Evolutionary conservation across 2,329 filamentous ascomycete species (phyloP), one percentile per base, ranked within the genome.

Genomic region (Aspergillus intermedius): DNA sequence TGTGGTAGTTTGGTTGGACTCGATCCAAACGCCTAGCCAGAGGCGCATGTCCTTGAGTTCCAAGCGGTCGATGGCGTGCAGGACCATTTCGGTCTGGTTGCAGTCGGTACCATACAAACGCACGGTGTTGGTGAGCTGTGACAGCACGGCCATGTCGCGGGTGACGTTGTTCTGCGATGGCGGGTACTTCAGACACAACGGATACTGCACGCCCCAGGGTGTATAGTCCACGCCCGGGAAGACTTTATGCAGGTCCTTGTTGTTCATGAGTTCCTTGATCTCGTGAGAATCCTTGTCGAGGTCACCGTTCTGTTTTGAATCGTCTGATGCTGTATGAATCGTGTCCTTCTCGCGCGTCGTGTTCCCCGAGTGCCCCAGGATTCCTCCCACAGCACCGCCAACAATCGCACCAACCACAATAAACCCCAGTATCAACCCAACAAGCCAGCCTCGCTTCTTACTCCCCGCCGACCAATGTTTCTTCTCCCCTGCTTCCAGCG

Each of bases 171-270:
- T 95, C 65, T 96, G 91, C 30, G 85, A 91, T 0, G 91, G 87
- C 1, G 88, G 87, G 57, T 84, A 79, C 47, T 78, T 73, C 28
- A 91, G 55, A 68, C 91, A 97, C 35, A 84, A 84, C 2, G 91
- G 91, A 60, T 91, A 96, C 68, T 96, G 91, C 0, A 88, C 83
- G 64, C 94, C 90, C 67, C 93, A 80, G 0, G 91, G 90, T 0
- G 91, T 97, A 66, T 97, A 97, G 70, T 96, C 91, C 71, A 97
- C 88, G 22, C 90, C 91, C 0, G 90, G 88, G 67, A 97, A 97
- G 2, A 97, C 89, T 68, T 89, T 94, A 77, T 95, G 89, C 21
- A 97, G 77, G 54, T 90, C 72, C 0, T 76, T 65, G 68, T 95
- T 95, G 73, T 87, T 84, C 75, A 96, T 76, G 12, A 97, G 76